Conservation (phyloP, 2,329 filamentous ascomycete genomes). For the Colletotrichum destructivum region DNA sequence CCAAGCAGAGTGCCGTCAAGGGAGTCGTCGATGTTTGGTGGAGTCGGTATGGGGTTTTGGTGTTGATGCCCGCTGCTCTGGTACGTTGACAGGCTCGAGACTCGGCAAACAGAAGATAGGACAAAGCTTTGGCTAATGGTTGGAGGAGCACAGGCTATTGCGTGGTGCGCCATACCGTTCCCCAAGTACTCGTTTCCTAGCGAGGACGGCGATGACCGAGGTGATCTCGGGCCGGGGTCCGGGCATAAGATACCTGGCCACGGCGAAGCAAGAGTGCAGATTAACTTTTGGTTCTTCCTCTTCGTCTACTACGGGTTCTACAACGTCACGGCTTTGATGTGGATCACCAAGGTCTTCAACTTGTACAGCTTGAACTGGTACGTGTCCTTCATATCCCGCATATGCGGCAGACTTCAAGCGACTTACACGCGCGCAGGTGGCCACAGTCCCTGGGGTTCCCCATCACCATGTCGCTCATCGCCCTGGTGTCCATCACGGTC, state of each 20-base stretch:
- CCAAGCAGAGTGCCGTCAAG: slow-evolving; percentile 71
- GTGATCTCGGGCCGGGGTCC: slow-evolving; percentile 46
- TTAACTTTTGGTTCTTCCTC: slow-evolving; percentile 82
- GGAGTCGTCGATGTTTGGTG: slow-evolving; percentile 75
- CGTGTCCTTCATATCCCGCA: background rate
- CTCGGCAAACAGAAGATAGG: background rate
- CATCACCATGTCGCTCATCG: slow-evolving; percentile 74
- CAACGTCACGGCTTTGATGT: slow-evolving; percentile 76
- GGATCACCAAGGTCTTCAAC: slow-evolving; percentile 82
- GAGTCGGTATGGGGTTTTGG: slow-evolving; percentile 72
- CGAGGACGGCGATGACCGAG: slow-evolving; percentile 56
- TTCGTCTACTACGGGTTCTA: slow-evolving; percentile 80
- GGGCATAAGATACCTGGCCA: slow-evolving; percentile 70
- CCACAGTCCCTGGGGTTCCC: slow-evolving; percentile 75
- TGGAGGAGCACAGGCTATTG: slow-evolving; percentile 63
- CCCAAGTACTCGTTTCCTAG: slow-evolving; percentile 72
- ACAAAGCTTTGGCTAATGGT: slow-evolving; percentile 37
- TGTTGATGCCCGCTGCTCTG: slow-evolving; percentile 73
- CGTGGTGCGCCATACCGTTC: slow-evolving; percentile 77
- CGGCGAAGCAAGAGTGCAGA: slow-evolving; percentile 73
- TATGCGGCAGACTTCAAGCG: background rate
- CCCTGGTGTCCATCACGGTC: slow-evolving; percentile 70
- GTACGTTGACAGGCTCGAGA: slow-evolving; percentile 56
- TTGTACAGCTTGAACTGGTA: slow-evolving; percentile 79
- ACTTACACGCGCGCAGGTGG: slow-evolving; percentile 60